These are phyloP conservation scores for Arctostaphylos glauca DNA, from an alignment of 148 eudicot genomes.

Conservation along the genomic window DNA sequence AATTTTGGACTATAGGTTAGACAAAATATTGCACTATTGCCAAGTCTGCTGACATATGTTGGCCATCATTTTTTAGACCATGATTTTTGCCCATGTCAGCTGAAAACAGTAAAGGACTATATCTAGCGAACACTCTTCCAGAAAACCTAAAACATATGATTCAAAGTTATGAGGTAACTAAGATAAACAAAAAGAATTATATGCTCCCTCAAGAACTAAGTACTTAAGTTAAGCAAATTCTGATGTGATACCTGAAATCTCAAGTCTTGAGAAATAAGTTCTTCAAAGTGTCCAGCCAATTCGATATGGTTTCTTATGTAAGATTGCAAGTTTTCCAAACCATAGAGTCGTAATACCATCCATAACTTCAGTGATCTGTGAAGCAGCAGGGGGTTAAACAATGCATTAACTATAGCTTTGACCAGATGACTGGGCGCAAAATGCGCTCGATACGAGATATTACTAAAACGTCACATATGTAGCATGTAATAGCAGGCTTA, in stretches of 20 bases:
- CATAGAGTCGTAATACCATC: slow-evolving; percentile 91
- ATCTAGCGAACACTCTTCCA: not conserved
- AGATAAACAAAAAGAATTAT: not conserved
- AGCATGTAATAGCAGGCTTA: not conserved
- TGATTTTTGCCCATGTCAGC: not conserved
- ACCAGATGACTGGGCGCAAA: not conserved
- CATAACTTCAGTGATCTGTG: slow-evolving; percentile 85
- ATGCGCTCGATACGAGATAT: not conserved
- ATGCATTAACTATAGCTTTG: not conserved
- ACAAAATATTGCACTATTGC: not conserved
- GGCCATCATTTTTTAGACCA: not conserved
- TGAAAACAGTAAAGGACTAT: not conserved
- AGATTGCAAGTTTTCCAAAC: slow-evolving; percentile 70
- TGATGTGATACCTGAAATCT: slow-evolving; percentile 71
- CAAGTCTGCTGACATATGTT: not conserved
- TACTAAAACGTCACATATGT: not conserved
- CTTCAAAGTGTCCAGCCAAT: slow-evolving; percentile 75
- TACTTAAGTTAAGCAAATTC: not conserved
- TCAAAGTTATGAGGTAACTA: not conserved
- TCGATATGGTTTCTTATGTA: slow-evolving; percentile 84
- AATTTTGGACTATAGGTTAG: too few species aligned
- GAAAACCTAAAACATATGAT: not conserved
- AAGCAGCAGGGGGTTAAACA: slow-evolving; percentile 14
- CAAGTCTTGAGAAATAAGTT: slow-evolving; percentile 59
- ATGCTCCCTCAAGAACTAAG: not conserved